These are phyloP conservation scores for Aspergillus pseudoglaucus DNA, from an alignment of 2,329 filamentous ascomycete genomes.

Conservation along the genomic window DNA sequence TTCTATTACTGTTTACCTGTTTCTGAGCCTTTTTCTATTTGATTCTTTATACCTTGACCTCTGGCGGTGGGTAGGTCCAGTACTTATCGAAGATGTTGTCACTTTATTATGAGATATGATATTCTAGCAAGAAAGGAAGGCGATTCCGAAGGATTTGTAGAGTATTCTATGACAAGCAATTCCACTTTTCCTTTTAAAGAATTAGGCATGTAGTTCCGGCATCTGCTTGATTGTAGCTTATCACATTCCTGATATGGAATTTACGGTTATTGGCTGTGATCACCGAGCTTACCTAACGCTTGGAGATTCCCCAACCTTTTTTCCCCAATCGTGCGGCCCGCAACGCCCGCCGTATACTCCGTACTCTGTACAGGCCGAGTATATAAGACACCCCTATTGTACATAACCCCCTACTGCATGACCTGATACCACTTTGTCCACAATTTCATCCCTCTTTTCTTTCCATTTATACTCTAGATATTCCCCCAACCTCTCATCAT, in stretches of 20 bases:
- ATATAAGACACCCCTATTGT: no score
- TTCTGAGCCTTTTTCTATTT: neutral
- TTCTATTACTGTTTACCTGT: no score
- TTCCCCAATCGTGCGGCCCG: neutral
- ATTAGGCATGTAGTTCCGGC: neutral
- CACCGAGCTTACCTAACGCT: neutral
- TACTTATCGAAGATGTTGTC: neutral
- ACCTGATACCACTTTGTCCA: neutral
- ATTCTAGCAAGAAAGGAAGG: neutral
- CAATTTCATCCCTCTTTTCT: conserved; percentile 2
- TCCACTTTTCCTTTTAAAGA: neutral
- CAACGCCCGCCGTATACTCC: no score
- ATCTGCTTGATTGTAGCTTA: no score
- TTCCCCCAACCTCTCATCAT: conserved; percentile 17
- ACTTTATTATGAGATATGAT: conserved; percentile 4
- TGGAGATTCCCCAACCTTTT: neutral
- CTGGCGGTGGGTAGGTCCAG: neutral
- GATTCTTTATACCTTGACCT: neutral
- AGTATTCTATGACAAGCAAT: neutral
- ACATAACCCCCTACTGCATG: no score
- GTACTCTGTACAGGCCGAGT: no score
- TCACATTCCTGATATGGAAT: no score
- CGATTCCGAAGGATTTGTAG: neutral
- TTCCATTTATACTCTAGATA: conserved; percentile 1
- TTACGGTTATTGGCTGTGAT: neutral